Percentiles rank a stretch among this genome's conserved stretches.
Conservation (phyloP, 164 flowering plant genomes). For the Kalanchoe fedtschenkoi region DNA sequence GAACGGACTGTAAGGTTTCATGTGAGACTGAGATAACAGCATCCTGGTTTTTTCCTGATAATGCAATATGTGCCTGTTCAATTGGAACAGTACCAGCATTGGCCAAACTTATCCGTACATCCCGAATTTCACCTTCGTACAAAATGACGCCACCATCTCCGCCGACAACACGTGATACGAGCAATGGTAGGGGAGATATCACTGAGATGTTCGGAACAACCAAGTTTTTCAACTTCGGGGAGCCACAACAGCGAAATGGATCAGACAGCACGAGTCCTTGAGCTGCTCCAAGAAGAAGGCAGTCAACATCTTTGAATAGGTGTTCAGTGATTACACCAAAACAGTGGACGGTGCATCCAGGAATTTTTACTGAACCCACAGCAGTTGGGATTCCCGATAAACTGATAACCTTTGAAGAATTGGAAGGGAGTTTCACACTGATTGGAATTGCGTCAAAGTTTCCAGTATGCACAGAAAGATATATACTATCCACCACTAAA, state of each 20-base stretch:
- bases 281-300: conserved; percentile 82
- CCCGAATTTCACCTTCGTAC: conserved; percentile 98
- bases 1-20: conserved; percentile 62
- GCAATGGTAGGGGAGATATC: conserved; percentile 72
- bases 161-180: conserved; percentile 78
- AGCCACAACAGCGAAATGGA: conserved; percentile 91
- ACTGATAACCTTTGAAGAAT: conserved; percentile 76
- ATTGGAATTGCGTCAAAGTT: conserved; percentile 92
- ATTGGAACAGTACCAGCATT: conserved; percentile 96
- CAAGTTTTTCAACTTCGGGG: conserved; percentile 54
- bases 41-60: conserved; percentile 94
- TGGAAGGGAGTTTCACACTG: conserved; percentile 76
- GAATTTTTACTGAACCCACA: conserved; percentile 69
- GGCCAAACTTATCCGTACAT: conserved; percentile 70
- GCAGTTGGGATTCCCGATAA: conserved; percentile 94
- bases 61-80: conserved; percentile 83
- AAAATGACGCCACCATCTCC: conserved; percentile 84
- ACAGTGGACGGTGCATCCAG: conserved; percentile 91
- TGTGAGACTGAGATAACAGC: conserved; percentile 57
- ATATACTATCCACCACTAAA: conserved; percentile 80
- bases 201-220: conserved; percentile 70
- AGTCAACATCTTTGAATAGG: conserved; percentile 83
- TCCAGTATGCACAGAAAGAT: conserved; percentile 76
- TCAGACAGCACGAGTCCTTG: conserved; percentile 98
- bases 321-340: conserved; percentile 97